phyloP scores from a whole-genome alignment of 768 basidiomycete genomes.

The Obba rivulosa region DNA sequence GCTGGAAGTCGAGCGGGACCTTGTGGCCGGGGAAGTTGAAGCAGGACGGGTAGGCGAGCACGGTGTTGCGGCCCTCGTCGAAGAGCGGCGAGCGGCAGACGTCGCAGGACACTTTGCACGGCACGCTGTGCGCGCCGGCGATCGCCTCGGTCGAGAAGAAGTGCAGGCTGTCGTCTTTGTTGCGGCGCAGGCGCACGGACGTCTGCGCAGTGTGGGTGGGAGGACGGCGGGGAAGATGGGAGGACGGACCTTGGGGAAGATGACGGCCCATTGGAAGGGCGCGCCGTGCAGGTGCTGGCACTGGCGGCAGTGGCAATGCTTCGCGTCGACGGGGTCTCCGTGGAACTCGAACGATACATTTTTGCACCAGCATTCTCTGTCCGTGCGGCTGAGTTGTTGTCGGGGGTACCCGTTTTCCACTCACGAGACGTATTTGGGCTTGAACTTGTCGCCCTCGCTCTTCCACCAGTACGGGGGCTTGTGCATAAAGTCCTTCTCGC shows the following conservation, averaged over 20 bases:
- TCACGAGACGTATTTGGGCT: conserved; percentile 19
- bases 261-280: conserved; percentile 31
- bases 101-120: conserved; percentile 30
- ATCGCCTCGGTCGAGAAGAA: conserved; percentile 25
- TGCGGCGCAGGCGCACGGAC: conserved; percentile 25
- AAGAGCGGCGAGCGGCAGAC: conserved; percentile 27
- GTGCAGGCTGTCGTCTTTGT: conserved; percentile 23
- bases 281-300: conserved; percentile 28
- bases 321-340: conserved; percentile 28
- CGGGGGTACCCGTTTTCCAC: not conserved
- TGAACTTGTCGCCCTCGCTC: conserved; percentile 18
- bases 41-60: conserved; percentile 25
- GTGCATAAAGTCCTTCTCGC: conserved; percentile 23
- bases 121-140: conserved; percentile 21
- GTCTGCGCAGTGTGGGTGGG: conserved; percentile 12
- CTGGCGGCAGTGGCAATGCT: conserved; percentile 28
- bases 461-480: conserved; percentile 27
- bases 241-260: conserved; percentile 25
- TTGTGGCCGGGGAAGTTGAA: conserved; percentile 23
- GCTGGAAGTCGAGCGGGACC: conserved; percentile 23
- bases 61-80: conserved; percentile 28
- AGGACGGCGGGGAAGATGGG: conserved; percentile 24
- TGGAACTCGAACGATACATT: conserved; percentile 26
- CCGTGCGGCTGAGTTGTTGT: not conserved
- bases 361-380: conserved; percentile 27